Conservation (phyloP, 306 rosid species). For the Vigna hirtella region DNA sequence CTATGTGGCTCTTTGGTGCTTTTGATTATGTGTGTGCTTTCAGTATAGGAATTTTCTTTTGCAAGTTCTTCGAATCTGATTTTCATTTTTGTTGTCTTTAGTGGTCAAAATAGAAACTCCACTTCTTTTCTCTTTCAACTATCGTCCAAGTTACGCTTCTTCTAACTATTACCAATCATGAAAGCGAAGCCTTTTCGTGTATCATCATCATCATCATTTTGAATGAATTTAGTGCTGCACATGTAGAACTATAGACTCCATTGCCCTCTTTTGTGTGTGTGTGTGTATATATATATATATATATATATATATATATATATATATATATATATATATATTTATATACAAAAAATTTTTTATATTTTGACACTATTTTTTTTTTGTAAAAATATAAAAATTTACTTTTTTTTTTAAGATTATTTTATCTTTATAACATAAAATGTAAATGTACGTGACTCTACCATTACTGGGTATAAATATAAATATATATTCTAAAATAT, state of each 20-base stretch:
- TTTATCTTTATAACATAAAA: no score
- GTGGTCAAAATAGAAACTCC: slow-evolving; percentile 44
- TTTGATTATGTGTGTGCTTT: slow-evolving; percentile 3
- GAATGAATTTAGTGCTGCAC: not conserved
- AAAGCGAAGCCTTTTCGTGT: slow-evolving; percentile 20
- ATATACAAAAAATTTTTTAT: no score
- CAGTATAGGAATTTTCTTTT: slow-evolving; percentile 42
- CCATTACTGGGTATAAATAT: no score
- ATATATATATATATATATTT: no score
- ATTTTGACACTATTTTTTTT: no score
- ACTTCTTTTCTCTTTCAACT: slow-evolving; percentile 22
- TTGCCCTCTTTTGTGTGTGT: not conserved
- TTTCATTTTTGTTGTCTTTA: slow-evolving; percentile 36
- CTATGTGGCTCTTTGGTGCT: slow-evolving; percentile 28
- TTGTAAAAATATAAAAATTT: no score
- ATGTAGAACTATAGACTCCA: not conserved
- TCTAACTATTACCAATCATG: slow-evolving; percentile 38
- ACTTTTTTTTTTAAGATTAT: no score
- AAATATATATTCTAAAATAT: not conserved
- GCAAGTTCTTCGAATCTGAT: slow-evolving; percentile 41
- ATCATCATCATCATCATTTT: slow-evolving; percentile 14
- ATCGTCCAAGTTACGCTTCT: slow-evolving; percentile 45
- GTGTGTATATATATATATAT: no score
- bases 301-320: no score
- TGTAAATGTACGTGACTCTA: no score